A percentile compares a stretch with the other conserved stretches of the same genome.
Evolutionary conservation across 169 alveolate species (phyloP).

Genomic region (Cryptosporidium parvum): DNA sequence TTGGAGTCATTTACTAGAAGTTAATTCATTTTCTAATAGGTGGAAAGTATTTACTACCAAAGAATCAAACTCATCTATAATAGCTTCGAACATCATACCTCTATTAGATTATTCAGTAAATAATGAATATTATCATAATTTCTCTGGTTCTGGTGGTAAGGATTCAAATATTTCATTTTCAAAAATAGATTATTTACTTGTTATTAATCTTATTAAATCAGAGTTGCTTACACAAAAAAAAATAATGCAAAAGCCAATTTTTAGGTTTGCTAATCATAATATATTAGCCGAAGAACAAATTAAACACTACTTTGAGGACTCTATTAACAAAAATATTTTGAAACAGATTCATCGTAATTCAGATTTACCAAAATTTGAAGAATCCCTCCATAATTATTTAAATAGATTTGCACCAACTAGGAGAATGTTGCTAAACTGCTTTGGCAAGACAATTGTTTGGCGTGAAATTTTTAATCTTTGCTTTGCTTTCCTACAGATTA

Average conservation of each 20-base stretch:
- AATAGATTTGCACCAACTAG: constrained; percentile 6
- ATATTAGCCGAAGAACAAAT: background rate
- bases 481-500: constrained; percentile 17
- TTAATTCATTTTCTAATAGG: constrained; percentile 22
- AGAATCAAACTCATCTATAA: constrained; percentile 13
- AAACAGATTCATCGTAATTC: constrained; percentile 13
- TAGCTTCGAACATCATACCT: background rate
- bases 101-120: background rate
- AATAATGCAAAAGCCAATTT: background rate
- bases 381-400: background rate
- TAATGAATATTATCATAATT: background rate
- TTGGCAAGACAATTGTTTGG: constrained; percentile 58
- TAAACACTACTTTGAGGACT: constrained; percentile 4
- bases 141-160: background rate
- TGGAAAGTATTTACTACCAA: background rate
- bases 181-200: constrained; percentile 16
- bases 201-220: constrained; percentile 31
- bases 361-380: constrained; percentile 1
- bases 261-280: background rate
- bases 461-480: constrained; percentile 71
- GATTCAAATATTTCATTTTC: background rate
- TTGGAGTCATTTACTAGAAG: constrained; percentile 5
- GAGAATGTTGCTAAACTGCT: constrained; percentile 8
- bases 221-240: constrained; percentile 31
- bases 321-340: constrained; percentile 19